Evolutionary conservation across 176 grass and related monocot species (phyloP).

Genomic region (Saccharum officinarum): DNA sequence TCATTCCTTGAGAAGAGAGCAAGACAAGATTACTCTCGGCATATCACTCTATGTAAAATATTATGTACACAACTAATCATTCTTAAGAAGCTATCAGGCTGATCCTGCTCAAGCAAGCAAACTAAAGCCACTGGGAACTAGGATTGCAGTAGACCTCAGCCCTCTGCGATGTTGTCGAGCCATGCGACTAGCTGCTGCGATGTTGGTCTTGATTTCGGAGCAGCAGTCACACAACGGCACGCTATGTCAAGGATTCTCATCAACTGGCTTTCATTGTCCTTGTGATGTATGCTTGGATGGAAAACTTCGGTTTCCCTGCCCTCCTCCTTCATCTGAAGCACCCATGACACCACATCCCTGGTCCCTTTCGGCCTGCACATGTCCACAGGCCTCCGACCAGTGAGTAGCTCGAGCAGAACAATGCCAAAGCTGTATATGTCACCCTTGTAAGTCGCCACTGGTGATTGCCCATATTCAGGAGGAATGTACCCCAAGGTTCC

Average conservation of each 20-base stretch:
- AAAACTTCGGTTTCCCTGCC: conserved; percentile 75
- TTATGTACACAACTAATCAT: conserved; percentile 62
- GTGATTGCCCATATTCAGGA: conserved; percentile 77
- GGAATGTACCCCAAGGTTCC: conserved; percentile 91
- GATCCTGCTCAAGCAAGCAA: conserved; percentile 27
- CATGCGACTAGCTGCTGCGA: conserved; percentile 67
- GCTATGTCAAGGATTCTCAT: conserved; percentile 78
- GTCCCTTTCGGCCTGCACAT: conserved; percentile 89
- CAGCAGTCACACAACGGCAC: conserved; percentile 68
- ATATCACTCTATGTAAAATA: conserved; percentile 52
- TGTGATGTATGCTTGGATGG: conserved; percentile 59
- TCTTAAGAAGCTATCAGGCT: conserved; percentile 21
- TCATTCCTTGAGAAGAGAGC: conserved; percentile 17
- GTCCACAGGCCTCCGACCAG: conserved; percentile 78
- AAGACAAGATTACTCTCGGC: conserved; percentile 4
- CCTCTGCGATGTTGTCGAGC: conserved; percentile 65
- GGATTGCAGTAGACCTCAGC: not conserved
- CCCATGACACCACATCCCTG: conserved; percentile 91
- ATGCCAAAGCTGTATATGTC: conserved; percentile 91
- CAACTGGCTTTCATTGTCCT: conserved; percentile 44
- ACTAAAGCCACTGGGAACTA: not conserved
- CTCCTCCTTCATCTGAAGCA: conserved; percentile 79
- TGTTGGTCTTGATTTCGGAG: conserved; percentile 74
- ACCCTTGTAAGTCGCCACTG: conserved; percentile 85
- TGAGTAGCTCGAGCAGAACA: conserved; percentile 81